Evolutionary conservation across 495 filamentous ascomycete genomes (phyloP).

Genomic region (Astrocystis sublimbata): DNA sequence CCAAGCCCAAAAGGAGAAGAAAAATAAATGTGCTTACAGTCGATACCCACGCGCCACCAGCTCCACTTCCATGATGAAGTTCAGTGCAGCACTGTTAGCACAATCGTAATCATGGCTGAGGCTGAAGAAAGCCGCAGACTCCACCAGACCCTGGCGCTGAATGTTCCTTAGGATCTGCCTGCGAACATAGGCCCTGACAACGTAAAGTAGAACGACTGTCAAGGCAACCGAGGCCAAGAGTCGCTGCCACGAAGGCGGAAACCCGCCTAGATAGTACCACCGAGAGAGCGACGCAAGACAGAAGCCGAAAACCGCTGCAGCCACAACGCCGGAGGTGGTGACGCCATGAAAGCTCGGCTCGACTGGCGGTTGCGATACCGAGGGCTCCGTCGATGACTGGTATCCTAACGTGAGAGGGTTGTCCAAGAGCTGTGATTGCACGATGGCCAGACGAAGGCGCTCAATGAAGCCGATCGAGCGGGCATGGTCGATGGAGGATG

Average conservation of each 20-base stretch:
- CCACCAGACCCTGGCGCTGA: slow-evolving; percentile 71
- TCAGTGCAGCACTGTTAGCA: slow-evolving; percentile 74
- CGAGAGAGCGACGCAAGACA: slow-evolving; percentile 70
- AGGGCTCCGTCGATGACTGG: slow-evolving; percentile 26
- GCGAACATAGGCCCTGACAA: slow-evolving; percentile 71
- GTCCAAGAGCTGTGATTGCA: slow-evolving; percentile 83
- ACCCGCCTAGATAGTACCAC: slow-evolving; percentile 58
- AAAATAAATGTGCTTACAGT: slow-evolving; percentile 60
- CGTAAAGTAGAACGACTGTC: slow-evolving; percentile 53
- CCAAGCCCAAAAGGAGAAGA: too few relatives aligned
- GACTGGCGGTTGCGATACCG: slow-evolving; percentile 20
- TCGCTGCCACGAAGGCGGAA: slow-evolving; percentile 53
- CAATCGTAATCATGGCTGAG: slow-evolving; percentile 83
- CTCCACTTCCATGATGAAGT: slow-evolving; percentile 94
- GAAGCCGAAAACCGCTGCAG: slow-evolving; percentile 60
- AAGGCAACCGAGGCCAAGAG: slow-evolving; percentile 60
- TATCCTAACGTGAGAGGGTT: slow-evolving; percentile 32
- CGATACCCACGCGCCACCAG: slow-evolving; percentile 91
- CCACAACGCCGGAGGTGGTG: slow-evolving; percentile 44
- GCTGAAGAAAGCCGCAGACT: slow-evolving; percentile 70
- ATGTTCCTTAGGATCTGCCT: slow-evolving; percentile 85
- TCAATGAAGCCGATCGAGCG: slow-evolving; percentile 90
- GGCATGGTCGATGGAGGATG: slow-evolving; percentile 73
- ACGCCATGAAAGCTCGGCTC: slow-evolving; percentile 31
- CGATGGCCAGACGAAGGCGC: slow-evolving; percentile 92